Evolutionary conservation across 192 early-diverging fungal species (phyloP).

Genomic region (Diversispora epigaea): DNA sequence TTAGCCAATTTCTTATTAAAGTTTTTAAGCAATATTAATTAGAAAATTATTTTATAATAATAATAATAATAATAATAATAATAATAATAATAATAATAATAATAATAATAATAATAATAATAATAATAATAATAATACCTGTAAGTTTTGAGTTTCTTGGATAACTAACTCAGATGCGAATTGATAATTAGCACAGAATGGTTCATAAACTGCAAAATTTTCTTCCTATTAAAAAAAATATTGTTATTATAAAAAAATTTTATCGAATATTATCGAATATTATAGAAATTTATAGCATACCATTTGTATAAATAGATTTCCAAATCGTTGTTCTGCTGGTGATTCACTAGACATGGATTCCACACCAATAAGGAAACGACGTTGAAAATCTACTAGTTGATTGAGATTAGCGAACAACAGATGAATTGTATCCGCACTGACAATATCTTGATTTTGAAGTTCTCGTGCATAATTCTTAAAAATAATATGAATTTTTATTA

Average conservation of each 20-base stretch:
- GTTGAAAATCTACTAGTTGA: conserved; percentile 93
- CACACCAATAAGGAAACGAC: conserved; percentile 87
- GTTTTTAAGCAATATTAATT: background rate
- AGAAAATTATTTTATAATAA: background rate
- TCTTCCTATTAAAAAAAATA: conserved; percentile 50
- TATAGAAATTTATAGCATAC: conserved; percentile 26
- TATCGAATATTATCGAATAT: background rate
- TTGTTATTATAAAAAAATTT: background rate
- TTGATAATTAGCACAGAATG: conserved; percentile 91
- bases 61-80: background rate
- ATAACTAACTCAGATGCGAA: conserved; percentile 70
- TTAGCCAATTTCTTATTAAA: conserved; percentile 53
- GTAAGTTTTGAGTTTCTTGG: conserved; percentile 62
- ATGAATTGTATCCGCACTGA: conserved; percentile 73
- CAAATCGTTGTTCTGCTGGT: conserved; percentile 84
- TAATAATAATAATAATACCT: conserved; percentile 41
- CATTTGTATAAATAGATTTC: conserved; percentile 80
- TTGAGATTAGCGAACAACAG: conserved; percentile 92
- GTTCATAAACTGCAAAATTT: conserved; percentile 82
- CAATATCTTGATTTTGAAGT: conserved; percentile 65
- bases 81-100: background rate
- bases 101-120: background rate
- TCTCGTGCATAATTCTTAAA: conserved; percentile 70
- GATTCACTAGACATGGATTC: conserved; percentile 74
- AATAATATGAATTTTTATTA: conserved; percentile 13